Evolutionary conservation across 2,329 filamentous ascomycete species (phyloP), one percentile per base, ranked within the genome.

Genomic region (Fusarium lyarnte): DNA sequence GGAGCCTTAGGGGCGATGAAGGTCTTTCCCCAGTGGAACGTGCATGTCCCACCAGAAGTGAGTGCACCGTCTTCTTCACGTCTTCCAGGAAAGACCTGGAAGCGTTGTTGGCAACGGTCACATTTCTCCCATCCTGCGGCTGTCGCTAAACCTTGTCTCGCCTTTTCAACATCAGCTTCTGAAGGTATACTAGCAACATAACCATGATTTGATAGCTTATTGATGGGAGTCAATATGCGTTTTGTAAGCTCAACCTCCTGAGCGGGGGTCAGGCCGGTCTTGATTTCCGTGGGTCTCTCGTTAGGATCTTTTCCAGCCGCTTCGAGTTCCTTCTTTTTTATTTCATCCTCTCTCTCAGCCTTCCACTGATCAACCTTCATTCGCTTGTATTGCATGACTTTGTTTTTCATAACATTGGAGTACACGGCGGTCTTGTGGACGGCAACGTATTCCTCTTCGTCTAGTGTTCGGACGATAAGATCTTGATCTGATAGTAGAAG

Each of bases 81-180:
- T 45, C 95, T 90, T 7, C 94, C 94, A 0, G 95, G 94, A 73
- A 97, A 98, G 7, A 97, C 94, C 78, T 97, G 94, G 78, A 99
- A 99, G 27, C 95, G 91, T 38, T 90, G 90, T 45, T 87, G 87
- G 81, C 96, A 99, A 25, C 96, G 91, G 77, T 97, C 95, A 77
- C 96, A 99, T 54, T 90, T 87, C 82, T 99, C 96, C 87, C 92
- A 97, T 52, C 93, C 93, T 58, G 90, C 88, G 17, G 92, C 89
- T 12, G 90, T 86, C 52, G 89, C 85, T 1, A 94, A 86, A 0
- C 91, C 94, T 46, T 88, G 86, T 38, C 85, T 88, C 1, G 94
- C 92, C 55, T 87, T 86, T 57, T 88, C 84, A 23, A 98, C 88
- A 23, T 94, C 92, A 12, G 87, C 86, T 2, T 88, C 84, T 0